These are phyloP conservation scores for Hypoxylon sp. DNA, from an alignment of 2,329 filamentous ascomycete genomes.

Conservation along the genomic window DNA sequence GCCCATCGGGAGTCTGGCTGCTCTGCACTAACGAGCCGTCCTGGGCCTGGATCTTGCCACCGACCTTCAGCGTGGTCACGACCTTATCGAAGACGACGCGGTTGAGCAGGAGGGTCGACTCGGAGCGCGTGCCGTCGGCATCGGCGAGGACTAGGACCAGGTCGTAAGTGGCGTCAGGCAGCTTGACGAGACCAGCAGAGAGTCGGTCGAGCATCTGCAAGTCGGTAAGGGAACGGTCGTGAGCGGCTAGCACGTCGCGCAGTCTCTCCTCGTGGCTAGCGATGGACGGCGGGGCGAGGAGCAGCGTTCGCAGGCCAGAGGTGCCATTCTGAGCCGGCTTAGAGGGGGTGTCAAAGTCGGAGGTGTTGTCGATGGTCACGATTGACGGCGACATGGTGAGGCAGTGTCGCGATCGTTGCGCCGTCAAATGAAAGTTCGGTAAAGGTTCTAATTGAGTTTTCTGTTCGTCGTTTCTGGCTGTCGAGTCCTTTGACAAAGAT, in stretches of 20 bases:
- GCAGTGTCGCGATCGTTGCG: constrained; percentile 20
- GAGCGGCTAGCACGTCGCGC: constrained; percentile 71
- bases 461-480: neutral
- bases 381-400: constrained; percentile 59
- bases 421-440: constrained; percentile 6
- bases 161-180: constrained; percentile 82
- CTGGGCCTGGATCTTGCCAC: constrained; percentile 73
- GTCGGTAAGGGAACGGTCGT: constrained; percentile 81
- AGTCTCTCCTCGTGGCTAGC: constrained; percentile 84
- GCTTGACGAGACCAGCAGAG: constrained; percentile 77
- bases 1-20: constrained; percentile 58
- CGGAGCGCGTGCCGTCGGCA: constrained; percentile 70
- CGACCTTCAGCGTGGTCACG: constrained; percentile 73
- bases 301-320: constrained; percentile 67
- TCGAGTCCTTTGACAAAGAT: neutral
- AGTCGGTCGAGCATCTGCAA: constrained; percentile 98
- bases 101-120: constrained; percentile 70
- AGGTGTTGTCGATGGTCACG: constrained; percentile 49
- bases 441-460: neutral
- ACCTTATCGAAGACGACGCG: constrained; percentile 74
- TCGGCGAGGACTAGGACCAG: constrained; percentile 84
- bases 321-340: constrained; percentile 34
- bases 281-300: constrained; percentile 90
- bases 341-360: constrained; percentile 36
- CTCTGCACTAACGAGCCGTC: constrained; percentile 65